Percentiles rank a stretch among this genome's conserved stretches.
Conservation (phyloP, 768 basidiomycete species). For the Suillus lakei region DNA sequence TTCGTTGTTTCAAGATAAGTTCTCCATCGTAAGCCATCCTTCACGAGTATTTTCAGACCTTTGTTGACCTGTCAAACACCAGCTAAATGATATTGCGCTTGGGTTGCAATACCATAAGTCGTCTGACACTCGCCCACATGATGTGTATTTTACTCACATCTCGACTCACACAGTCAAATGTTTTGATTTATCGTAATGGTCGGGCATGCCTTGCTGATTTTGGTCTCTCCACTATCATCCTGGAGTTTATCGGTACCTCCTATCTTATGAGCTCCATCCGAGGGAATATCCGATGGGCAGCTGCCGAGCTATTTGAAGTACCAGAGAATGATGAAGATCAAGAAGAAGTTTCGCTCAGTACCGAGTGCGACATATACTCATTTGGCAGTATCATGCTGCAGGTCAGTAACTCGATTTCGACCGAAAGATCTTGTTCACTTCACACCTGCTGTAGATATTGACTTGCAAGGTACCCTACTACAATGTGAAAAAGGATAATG, state of each 20-base stretch:
- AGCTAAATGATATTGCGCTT: neutral
- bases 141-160: neutral
- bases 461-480: slow-evolving; percentile 1
- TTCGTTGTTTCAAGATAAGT: neutral
- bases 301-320: neutral
- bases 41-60: neutral
- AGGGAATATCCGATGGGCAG: neutral
- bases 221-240: slow-evolving; percentile 45
- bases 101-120: neutral
- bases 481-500: neutral
- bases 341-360: neutral
- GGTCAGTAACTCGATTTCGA: neutral
- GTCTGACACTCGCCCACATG: no score
- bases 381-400: neutral
- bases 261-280: neutral
- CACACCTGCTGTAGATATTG: neutral
- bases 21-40: neutral
- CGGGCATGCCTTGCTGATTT: slow-evolving; percentile 18
- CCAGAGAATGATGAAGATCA: neutral
- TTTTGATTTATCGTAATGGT: slow-evolving; percentile 18
- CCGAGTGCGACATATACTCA: neutral
- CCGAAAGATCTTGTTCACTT: neutral
- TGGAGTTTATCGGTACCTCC: slow-evolving; percentile 35
- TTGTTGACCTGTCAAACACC: neutral
- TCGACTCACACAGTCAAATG: slow-evolving; percentile 6